phyloP scores from a whole-genome alignment of 2,329 filamentous ascomycete genomes.

The Leptographium radiaticola region DNA sequence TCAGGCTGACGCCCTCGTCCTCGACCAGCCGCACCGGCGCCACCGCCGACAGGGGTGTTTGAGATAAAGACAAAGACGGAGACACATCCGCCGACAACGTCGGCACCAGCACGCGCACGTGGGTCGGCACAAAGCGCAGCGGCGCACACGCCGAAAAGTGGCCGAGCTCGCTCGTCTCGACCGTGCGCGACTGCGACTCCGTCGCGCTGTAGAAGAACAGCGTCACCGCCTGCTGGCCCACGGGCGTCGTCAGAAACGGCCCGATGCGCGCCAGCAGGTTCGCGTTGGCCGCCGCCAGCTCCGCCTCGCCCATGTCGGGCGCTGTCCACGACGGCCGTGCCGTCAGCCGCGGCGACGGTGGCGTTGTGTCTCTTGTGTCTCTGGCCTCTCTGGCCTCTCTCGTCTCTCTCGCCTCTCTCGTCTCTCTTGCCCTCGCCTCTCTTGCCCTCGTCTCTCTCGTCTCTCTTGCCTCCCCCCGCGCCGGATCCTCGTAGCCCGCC shows the following conservation, averaged over 20 bases:
- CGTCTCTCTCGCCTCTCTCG: too few species aligned
- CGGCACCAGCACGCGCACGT: conserved; percentile 69
- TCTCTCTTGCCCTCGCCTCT: too few species aligned
- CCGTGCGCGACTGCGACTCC: conserved; percentile 69
- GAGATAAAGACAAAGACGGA: conserved; percentile 1
- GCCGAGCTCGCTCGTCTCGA: conserved; percentile 75
- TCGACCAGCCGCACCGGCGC: conserved; percentile 69
- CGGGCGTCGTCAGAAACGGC: conserved; percentile 79
- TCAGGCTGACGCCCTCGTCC: conserved; percentile 71
- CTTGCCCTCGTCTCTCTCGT: too few species aligned
- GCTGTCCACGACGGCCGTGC: conserved; percentile 20
- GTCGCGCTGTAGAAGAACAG: conserved; percentile 89
- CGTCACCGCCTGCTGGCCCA: conserved; percentile 67
- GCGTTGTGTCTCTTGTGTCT: background rate
- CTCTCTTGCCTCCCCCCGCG: conserved; percentile 20
- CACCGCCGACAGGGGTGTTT: conserved; percentile 65
- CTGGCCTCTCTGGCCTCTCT: conserved; percentile 4
- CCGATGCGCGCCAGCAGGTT: conserved; percentile 78
- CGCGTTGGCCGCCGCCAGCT: conserved; percentile 67
- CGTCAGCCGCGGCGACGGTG: conserved; percentile 15
- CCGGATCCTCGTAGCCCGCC: conserved; percentile 20
- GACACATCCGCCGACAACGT: background rate
- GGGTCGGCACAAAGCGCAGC: conserved; percentile 80
- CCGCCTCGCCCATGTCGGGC: conserved; percentile 56
- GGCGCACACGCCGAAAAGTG: conserved; percentile 75